These are phyloP conservation scores for Candida namnaoensis DNA, from an alignment of 805 yeast genomes.

Conservation along the genomic window DNA sequence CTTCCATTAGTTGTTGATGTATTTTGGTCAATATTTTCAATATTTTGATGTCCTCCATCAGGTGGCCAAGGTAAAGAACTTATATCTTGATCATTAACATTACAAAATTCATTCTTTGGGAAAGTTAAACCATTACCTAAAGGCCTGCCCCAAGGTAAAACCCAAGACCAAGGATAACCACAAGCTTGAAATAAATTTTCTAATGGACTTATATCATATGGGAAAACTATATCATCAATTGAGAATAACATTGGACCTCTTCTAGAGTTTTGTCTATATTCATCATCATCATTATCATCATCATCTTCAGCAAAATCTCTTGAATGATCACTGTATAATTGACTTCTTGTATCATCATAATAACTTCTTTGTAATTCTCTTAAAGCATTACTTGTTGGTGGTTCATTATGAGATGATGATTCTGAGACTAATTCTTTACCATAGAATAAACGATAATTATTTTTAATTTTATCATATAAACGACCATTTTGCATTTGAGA, in stretches of 20 bases:
- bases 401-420: slow-evolving; percentile 12
- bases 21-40: not conserved
- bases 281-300: not conserved
- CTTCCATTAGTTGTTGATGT: slow-evolving; percentile 5
- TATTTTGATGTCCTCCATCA: slow-evolving; percentile 53
- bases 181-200: slow-evolving; percentile 41
- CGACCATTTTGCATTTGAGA: slow-evolving; percentile 48
- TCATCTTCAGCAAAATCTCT: not conserved
- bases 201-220: slow-evolving; percentile 67
- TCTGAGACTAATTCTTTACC: slow-evolving; percentile 10
- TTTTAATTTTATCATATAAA: slow-evolving; percentile 40
- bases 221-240: slow-evolving; percentile 67
- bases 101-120: slow-evolving; percentile 42
- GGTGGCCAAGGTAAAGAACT: slow-evolving; percentile 89
- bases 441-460: slow-evolving; percentile 26
- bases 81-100: slow-evolving; percentile 42
- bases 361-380: not conserved
- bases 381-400: not conserved
- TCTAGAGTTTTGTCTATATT: no score
- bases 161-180: slow-evolving; percentile 61
- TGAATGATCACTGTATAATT: no score
- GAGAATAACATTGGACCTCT: slow-evolving; percentile 23
- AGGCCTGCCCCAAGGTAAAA: slow-evolving; percentile 65
- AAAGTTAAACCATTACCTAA: slow-evolving; percentile 51
- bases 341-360: not conserved